phyloP scores from a whole-genome alignment of 306 rosid species.

The Castanospermum australe region DNA sequence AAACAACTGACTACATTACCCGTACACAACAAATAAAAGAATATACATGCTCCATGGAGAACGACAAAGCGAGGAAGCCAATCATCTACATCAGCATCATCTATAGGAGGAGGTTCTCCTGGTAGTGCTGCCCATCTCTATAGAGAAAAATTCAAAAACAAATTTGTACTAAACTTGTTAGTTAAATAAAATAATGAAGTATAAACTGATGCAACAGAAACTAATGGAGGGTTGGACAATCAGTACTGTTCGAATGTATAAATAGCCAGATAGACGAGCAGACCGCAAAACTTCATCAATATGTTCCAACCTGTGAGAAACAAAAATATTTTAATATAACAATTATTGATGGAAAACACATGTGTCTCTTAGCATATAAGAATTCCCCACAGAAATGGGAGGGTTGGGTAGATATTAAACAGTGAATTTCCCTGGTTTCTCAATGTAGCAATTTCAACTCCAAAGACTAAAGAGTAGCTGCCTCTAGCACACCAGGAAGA shows the following conservation, averaged over 20 bases:
- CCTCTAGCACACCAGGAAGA: conserved; percentile 24
- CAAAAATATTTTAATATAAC: neutral
- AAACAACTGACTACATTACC: conserved; percentile 45
- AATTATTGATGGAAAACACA: neutral
- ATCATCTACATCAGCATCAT: conserved; percentile 85
- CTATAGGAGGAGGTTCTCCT: conserved; percentile 93
- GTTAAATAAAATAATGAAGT: neutral
- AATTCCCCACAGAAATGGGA: neutral
- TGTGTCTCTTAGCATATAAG: neutral
- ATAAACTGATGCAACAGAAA: conserved; percentile 1
- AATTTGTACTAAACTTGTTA: conserved; percentile 16
- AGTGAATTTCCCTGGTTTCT: conserved; percentile 14
- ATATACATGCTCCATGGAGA: conserved; percentile 85
- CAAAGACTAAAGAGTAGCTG: conserved; percentile 10
- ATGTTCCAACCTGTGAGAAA: conserved; percentile 78
- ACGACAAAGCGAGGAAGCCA: conserved; percentile 97
- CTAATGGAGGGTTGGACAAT: conserved; percentile 1
- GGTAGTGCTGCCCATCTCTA: conserved; percentile 94
- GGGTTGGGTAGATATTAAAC: neutral
- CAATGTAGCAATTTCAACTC: conserved; percentile 23
- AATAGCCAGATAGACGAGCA: conserved; percentile 87
- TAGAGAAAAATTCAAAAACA: conserved; percentile 4
- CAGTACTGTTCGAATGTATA: conserved; percentile 83
- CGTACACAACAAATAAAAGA: conserved; percentile 72
- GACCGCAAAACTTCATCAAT: conserved; percentile 90